Base-by-base conservation (phyloP, 2,329 filamentous ascomycete species). In the Blastomyces emzantsi region DNA sequence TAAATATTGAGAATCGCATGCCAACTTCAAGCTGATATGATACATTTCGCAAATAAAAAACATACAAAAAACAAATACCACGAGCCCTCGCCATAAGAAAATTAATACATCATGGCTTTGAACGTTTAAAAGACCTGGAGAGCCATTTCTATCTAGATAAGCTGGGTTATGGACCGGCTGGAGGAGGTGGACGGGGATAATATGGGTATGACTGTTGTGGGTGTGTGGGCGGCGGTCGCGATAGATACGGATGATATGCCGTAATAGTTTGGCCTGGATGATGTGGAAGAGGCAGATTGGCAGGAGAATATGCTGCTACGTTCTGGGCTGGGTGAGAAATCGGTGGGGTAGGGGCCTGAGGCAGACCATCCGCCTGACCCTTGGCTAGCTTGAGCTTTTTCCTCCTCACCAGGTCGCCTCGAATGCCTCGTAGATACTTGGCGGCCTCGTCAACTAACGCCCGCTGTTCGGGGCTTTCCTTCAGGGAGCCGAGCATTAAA, bases 401-500 rank as follows among this genome's bases (percentile, higher is more conserved):
- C 55, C 78, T 72, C 66, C 82, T 80, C 17, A 82, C 82, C 13
- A 87, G 70, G 62, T 80, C 77, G 7, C 82, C 81, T 64, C 85
- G 83, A 55, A 87, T 77, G 3, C 82, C 82, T 19, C 78, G 74
- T 19, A 88, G 72, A 67, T 87, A 87, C 65, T 80, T 82, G 51
- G 76, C 79, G 2, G 85, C 85, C 36, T 78, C 71, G 13, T 81
- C 78, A 13, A 87, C 76, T 8, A 85, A 71, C 25, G 82, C 77
- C 33, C 75, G 76, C 13, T 80, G 76, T 70, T 89, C 87, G 0
- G 78, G 80, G 62, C 82, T 86, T 62, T 78, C 74, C 68, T 85
- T 85, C 28, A 91, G 73, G 0, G 83, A 81, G 63, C 85, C 81
- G 19, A 91, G 76, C 80, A 90, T 88, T 25, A 82, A 76, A 62